Percentiles rank a stretch among this genome's conserved stretches.
phyloP scores from a whole-genome alignment of 2,329 filamentous ascomycete species.

The Chaetothyriales sp. region DNA sequence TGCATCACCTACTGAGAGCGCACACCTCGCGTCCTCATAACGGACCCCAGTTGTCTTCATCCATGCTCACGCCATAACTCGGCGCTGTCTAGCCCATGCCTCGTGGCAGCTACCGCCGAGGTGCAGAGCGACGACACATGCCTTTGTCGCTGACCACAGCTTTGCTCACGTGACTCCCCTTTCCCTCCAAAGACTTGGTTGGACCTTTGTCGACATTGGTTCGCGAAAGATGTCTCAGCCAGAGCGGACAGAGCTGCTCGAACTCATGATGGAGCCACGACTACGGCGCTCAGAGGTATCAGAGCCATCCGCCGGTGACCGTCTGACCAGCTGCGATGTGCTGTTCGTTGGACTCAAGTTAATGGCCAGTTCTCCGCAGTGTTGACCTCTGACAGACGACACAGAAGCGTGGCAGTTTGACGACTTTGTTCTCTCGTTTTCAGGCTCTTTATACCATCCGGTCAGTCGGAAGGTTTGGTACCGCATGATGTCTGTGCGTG shows the following conservation, averaged over 20 bases:
- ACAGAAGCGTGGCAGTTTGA: slow-evolving; percentile 1
- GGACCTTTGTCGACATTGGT: no score
- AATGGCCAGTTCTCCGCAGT: background rate
- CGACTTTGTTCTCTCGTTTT: slow-evolving; percentile 7
- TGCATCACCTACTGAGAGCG: background rate
- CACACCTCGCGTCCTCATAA: background rate
- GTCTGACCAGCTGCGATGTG: slow-evolving; percentile 5
- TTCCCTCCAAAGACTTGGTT: background rate
- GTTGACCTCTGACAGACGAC: background rate
- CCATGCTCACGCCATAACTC: background rate
- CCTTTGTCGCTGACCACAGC: background rate
- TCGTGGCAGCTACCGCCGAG: background rate
- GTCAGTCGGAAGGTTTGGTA: slow-evolving; percentile 19
- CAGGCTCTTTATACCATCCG: slow-evolving; percentile 17
- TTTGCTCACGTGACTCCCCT: background rate
- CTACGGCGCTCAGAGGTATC: background rate
- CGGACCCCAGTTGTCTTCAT: no score
- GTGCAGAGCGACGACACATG: background rate
- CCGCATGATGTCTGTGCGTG: slow-evolving; percentile 13
- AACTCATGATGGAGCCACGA: background rate
- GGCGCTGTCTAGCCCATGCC: background rate
- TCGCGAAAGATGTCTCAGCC: background rate
- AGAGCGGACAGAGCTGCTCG: background rate
- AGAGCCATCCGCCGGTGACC: background rate
- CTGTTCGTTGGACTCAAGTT: slow-evolving; percentile 5